Evolutionary conservation across 495 filamentous ascomycete genomes (phyloP).

Genomic region (Cercophora samala): DNA sequence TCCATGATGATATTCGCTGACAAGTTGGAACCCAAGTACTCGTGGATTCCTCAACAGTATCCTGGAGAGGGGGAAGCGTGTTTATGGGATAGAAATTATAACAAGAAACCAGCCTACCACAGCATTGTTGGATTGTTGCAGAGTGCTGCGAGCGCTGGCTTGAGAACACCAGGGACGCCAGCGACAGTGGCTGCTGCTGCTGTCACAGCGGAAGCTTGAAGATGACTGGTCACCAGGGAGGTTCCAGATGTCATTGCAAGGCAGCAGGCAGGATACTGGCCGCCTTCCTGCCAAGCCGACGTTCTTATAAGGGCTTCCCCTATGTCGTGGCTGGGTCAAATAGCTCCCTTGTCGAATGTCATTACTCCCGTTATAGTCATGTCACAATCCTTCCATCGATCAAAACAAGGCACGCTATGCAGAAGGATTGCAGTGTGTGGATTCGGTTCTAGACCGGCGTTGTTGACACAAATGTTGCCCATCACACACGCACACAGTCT

Average conservation of each 20-base stretch:
- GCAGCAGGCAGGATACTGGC: too few species aligned
- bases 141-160: slow-evolving; percentile 13
- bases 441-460: not conserved
- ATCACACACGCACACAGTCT: not conserved
- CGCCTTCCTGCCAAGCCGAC: too few species aligned
- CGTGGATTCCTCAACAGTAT: slow-evolving; percentile 48
- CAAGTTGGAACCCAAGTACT: slow-evolving; percentile 31
- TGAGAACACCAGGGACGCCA: slow-evolving; percentile 1
- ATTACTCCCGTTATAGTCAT: not conserved
- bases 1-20: not conserved
- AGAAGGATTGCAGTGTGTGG: not conserved
- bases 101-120: slow-evolving; percentile 52
- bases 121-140: slow-evolving; percentile 28
- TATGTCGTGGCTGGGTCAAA: too few species aligned
- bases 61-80: slow-evolving; percentile 49
- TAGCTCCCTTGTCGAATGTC: too few species aligned
- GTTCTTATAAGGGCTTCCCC: too few species aligned
- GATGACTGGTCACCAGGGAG: too few species aligned
- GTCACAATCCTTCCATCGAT: not conserved
- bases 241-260: too few species aligned
- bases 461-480: not conserved
- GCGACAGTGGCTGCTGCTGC: not conserved
- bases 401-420: not conserved
- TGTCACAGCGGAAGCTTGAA: not conserved
- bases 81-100: slow-evolving; percentile 47